Evolutionary conservation across 1,284 basidiomycete genomes (phyloP).

Genomic region (Fomitopsis pinicola): DNA sequence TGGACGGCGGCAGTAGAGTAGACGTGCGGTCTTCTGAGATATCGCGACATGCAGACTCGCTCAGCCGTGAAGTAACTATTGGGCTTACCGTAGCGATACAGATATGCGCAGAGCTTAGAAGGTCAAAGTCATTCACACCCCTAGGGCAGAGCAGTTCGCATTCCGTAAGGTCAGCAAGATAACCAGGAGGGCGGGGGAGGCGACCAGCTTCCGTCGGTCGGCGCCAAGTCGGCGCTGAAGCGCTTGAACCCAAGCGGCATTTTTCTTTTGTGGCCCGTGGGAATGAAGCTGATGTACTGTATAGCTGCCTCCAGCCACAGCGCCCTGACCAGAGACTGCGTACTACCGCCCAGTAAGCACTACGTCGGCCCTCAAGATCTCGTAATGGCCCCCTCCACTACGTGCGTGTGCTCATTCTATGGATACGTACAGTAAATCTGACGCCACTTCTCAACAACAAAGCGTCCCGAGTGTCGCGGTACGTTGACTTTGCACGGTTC

Average conservation of each 20-base stretch:
- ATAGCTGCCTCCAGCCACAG: conserved; percentile 26
- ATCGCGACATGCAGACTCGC: too few species aligned
- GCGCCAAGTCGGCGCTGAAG: too few species aligned
- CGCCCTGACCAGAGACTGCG: conserved; percentile 14
- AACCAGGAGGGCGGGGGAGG: too few species aligned
- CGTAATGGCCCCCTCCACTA: conserved; percentile 32
- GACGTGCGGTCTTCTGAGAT: too few species aligned
- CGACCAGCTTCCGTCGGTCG: too few species aligned
- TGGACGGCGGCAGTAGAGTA: too few species aligned
- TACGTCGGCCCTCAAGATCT: conserved; percentile 30
- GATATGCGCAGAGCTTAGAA: too few species aligned
- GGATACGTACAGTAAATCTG: neutral
- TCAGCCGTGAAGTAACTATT: too few species aligned
- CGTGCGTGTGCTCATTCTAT: conserved; percentile 23
- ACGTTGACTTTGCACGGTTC: conserved; percentile 27
- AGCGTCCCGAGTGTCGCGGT: conserved; percentile 74
- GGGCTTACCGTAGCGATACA: too few species aligned
- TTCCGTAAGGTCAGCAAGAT: too few species aligned
- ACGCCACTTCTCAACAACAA: neutral
- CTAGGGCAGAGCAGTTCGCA: too few species aligned
- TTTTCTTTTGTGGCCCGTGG: conserved; percentile 15
- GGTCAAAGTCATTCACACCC: too few species aligned
- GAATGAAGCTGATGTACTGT: conserved; percentile 24
- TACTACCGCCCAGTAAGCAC: conserved; percentile 18
- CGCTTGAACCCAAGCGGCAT: neutral